Evolutionary conservation across 192 early-diverging fungal species (phyloP).

Genomic region (Linnemannia zychae): DNA sequence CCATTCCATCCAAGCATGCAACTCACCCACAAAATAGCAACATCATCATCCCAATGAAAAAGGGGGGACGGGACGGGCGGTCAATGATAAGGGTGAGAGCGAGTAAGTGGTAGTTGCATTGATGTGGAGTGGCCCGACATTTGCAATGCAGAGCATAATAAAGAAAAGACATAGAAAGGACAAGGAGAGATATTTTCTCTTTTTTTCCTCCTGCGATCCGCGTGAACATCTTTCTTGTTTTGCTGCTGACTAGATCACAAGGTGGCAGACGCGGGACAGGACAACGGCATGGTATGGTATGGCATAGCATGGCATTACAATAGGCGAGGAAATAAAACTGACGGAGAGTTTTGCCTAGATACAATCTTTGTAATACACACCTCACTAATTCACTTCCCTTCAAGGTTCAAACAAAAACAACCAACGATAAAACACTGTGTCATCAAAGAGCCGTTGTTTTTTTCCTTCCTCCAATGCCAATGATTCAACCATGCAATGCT

Average conservation of each 20-base stretch:
- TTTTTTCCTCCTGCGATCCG: too few species aligned
- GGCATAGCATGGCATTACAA: too few species aligned
- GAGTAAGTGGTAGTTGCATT: neutral
- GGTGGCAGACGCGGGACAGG: neutral
- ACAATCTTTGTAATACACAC: neutral
- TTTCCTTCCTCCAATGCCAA: too few species aligned
- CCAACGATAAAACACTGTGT: neutral
- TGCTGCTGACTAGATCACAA: conserved; percentile 6
- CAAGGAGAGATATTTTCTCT: too few species aligned
- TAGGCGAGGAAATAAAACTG: too few species aligned
- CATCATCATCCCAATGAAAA: neutral
- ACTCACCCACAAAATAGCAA: too few species aligned
- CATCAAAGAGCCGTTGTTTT: neutral
- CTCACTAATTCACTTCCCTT: neutral
- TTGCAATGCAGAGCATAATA: too few species aligned
- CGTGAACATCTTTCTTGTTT: conserved; percentile 4
- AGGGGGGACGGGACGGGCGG: too few species aligned
- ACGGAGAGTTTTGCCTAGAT: neutral
- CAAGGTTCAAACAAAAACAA: neutral
- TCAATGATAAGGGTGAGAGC: conserved; percentile 6
- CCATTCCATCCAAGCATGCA: conserved; percentile 3
- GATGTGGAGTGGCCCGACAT: neutral
- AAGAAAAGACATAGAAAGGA: neutral
- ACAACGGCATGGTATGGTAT: too few species aligned
- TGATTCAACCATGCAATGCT: too few species aligned